These are phyloP conservation scores for Mesembryanthemum crystallinum DNA, from an alignment of 148 eudicot genomes.

Conservation along the genomic window DNA sequence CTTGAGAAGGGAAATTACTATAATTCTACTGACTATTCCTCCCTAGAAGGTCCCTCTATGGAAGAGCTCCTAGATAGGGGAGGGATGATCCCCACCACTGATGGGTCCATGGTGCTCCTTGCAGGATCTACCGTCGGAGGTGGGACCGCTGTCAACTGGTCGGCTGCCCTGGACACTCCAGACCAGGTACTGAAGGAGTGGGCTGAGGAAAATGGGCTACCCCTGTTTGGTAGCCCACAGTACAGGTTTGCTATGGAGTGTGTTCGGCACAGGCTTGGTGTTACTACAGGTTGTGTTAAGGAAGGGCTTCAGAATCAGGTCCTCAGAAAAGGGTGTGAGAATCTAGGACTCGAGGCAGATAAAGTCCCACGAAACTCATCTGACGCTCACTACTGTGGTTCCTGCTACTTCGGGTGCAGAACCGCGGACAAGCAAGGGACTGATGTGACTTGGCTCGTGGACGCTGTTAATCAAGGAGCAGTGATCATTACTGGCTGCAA, in stretches of 20 bases:
- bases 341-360: constrained; percentile 48
- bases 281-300: constrained; percentile 44
- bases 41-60: constrained; percentile 58
- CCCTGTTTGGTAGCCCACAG: constrained; percentile 44
- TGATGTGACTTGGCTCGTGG: constrained; percentile 64
- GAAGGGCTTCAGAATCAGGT: constrained; percentile 68
- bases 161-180: constrained; percentile 59
- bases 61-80: constrained; percentile 46
- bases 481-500: constrained; percentile 54
- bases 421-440: constrained; percentile 52
- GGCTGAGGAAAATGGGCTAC: constrained; percentile 37
- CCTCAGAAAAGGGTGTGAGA: constrained; percentile 63
- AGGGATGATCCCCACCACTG: constrained; percentile 44
- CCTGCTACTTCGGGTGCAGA: constrained; percentile 57
- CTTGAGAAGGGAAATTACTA: constrained; percentile 74
- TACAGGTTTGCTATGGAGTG: constrained; percentile 51
- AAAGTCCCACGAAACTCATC: constrained; percentile 52
- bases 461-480: constrained; percentile 44
- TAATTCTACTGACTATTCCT: constrained; percentile 45
- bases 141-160: constrained; percentile 70
- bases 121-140: constrained; percentile 68
- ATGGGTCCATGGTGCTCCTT: constrained; percentile 43
- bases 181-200: constrained; percentile 49
- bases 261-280: constrained; percentile 49
- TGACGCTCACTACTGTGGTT: constrained; percentile 59